Evolutionary conservation across 1,284 basidiomycete genomes (phyloP), one percentile per base, ranked within the genome.

Genomic region (Cryptococcus floricola): DNA sequence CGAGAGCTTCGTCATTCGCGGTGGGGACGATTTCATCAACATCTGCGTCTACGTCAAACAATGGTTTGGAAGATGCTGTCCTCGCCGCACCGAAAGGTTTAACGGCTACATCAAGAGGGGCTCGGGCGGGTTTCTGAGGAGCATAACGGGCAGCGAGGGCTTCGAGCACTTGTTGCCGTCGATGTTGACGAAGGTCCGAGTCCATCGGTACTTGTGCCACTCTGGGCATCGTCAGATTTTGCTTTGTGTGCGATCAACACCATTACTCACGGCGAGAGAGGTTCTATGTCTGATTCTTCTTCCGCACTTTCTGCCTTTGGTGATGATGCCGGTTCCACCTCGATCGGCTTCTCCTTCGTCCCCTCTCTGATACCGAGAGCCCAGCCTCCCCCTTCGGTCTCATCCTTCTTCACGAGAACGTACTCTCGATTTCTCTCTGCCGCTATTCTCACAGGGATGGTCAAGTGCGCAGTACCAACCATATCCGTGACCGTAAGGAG

Each of bases 381-480:
- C 88, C 93, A 99, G 0, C 96, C 96, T 2, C 92, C 91, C 31
- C 85, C 86, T 31, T 81, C 84, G 19, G 85, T 84, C 66, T 90
- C 87, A 62, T 74, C 72, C 37, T 94, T 94, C 80, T 94, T 94
- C 48, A 98, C 82, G 44, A 99, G 81, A 6, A 98, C 81, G 74
- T 99, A 99, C 75, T 97, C 87, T 69, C 85, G 87, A 70, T 97
- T 98, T 53, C 95, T 80, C 76, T 96, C 91, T 60, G 91, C 91
- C 0, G 95, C 95, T 57, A 99, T 91, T 23, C 95, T 84, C 25
- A 94, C 82, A 27, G 94, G 92, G 50, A 97, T 95, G 1, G 87
- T 86, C 49, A 96, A 83, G 71, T 81, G 76, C 0, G 91, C 89
- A 65, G 87, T 88, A 52, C 92, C 91, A 52, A 98, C 91, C 62